Evolutionary conservation across 73 alveolate genomes (phyloP), one percentile per base, ranked within the genome.

Genomic region (Vitrella brassicaformis): DNA sequence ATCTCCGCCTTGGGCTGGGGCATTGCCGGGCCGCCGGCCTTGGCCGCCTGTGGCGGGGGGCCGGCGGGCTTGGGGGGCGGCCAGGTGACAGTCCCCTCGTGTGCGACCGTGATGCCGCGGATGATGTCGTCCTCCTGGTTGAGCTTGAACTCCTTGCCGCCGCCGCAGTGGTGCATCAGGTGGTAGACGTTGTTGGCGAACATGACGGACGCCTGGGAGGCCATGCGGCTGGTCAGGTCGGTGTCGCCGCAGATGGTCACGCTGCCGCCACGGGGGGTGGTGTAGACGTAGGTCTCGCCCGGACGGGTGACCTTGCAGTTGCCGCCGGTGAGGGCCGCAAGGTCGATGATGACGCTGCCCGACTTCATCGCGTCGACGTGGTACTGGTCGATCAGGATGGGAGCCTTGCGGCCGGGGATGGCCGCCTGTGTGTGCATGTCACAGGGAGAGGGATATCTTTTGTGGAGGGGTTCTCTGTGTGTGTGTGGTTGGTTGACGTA

Each of bases 321-420:
- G 47, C 96, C 96, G 19, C 96, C 96, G 10, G 89, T 81, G 32
- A 79, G 93, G 18, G 96, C 90, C 0, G 96, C 96, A 71, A 90
- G 68, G 74, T 90, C 96, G 10, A 87, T 89, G 81, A 89, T 89
- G 27, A 89, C 91, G 7, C 90, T 75, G 66, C 96, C 96, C 25
- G 82, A 70, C 75, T 68, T 77, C 88, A 87, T 84, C 25, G 72
- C 56, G 46, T 82, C 85, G 8, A 86, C 90, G 47, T 67, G 31
- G 28, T 70, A 76, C 31, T 84, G 71, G 31, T 71, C 47, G 25
- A 86, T 22, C 30, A 86, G 78, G 28, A 64, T 84, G 27, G 93
- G 93, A 14, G 93, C 93, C 31, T 81, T 76, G 30, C 80, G 67
- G 26, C 93, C 93, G 56, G 93, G 93, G 28, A 86, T 86, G 28